A percentile compares a stretch with the other conserved stretches of the same genome.
phyloP scores from a whole-genome alignment of 352 stramenopile species.

The Phytophthora parvispora region DNA sequence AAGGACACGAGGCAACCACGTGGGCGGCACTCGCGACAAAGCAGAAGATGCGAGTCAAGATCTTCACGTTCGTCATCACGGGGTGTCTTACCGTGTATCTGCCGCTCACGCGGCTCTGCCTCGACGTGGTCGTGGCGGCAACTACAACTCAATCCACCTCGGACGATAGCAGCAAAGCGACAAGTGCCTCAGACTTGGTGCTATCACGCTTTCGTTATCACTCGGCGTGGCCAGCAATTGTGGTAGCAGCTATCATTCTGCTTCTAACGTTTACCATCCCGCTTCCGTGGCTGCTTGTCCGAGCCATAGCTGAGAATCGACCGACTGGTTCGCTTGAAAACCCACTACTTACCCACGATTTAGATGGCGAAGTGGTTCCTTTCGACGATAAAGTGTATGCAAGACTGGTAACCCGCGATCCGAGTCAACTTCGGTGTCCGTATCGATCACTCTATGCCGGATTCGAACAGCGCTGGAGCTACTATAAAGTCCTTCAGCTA shows the following conservation, averaged over 20 bases:
- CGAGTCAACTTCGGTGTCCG: neutral
- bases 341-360: neutral
- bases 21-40: conserved; percentile 47
- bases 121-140: conserved; percentile 38
- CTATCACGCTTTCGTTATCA: conserved; percentile 21
- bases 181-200: conserved; percentile 20
- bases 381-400: neutral
- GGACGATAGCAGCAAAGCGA: neutral
- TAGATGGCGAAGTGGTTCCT: neutral
- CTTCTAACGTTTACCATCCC: neutral
- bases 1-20: conserved; percentile 51
- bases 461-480: neutral
- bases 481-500: neutral
- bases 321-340: neutral
- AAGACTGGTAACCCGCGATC: neutral
- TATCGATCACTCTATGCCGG: neutral
- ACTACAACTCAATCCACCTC: neutral
- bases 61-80: conserved; percentile 53
- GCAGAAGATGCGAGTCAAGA: conserved; percentile 42
- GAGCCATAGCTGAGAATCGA: neutral
- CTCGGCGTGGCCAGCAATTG: conserved; percentile 32
- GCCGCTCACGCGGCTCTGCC: conserved; percentile 44
- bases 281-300: neutral
- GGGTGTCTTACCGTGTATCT: conserved; percentile 56
- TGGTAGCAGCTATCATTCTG: neutral